phyloP scores from a whole-genome alignment of 2,329 filamentous ascomycete species.

The Catunica adiposa region DNA sequence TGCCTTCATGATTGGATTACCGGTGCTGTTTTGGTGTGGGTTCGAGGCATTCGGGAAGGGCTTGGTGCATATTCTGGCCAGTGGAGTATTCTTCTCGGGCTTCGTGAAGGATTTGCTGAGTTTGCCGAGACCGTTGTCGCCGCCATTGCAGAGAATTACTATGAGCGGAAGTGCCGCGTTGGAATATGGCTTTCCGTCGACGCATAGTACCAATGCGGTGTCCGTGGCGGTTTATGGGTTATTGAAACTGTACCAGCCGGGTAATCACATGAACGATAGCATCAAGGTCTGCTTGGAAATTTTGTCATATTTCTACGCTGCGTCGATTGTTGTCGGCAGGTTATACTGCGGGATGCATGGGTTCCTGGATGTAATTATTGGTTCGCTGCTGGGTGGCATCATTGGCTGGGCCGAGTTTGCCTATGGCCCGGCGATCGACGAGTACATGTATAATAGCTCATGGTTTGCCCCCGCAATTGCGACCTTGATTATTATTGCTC shows the following conservation, averaged over 20 bases:
- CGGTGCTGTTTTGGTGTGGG: slow-evolving; percentile 93
- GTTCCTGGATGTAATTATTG: slow-evolving; percentile 76
- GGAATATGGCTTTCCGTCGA: slow-evolving; percentile 94
- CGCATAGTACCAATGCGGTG: slow-evolving; percentile 91
- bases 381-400: slow-evolving; percentile 57
- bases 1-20: slow-evolving; percentile 93
- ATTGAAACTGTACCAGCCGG: slow-evolving; percentile 48
- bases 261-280: slow-evolving; percentile 42
- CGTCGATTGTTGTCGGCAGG: slow-evolving; percentile 77
- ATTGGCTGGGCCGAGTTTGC: slow-evolving; percentile 44
- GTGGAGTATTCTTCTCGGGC: slow-evolving; percentile 73
- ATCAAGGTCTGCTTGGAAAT: slow-evolving; percentile 47
- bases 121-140: slow-evolving; percentile 77
- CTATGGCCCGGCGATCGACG: slow-evolving; percentile 46
- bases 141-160: slow-evolving; percentile 82
- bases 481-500: slow-evolving; percentile 48
- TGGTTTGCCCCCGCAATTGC: slow-evolving; percentile 49
- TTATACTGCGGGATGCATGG: slow-evolving; percentile 99
- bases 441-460: slow-evolving; percentile 49
- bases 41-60: slow-evolving; percentile 71
- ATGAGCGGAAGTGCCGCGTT: slow-evolving; percentile 93
- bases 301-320: slow-evolving; percentile 66
- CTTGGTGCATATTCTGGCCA: slow-evolving; percentile 58
- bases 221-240: slow-evolving; percentile 80
- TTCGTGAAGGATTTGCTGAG: slow-evolving; percentile 92